These are phyloP conservation scores for Lachancea fermentati DNA, from an alignment of 805 yeast species.

Conservation along the genomic window DNA sequence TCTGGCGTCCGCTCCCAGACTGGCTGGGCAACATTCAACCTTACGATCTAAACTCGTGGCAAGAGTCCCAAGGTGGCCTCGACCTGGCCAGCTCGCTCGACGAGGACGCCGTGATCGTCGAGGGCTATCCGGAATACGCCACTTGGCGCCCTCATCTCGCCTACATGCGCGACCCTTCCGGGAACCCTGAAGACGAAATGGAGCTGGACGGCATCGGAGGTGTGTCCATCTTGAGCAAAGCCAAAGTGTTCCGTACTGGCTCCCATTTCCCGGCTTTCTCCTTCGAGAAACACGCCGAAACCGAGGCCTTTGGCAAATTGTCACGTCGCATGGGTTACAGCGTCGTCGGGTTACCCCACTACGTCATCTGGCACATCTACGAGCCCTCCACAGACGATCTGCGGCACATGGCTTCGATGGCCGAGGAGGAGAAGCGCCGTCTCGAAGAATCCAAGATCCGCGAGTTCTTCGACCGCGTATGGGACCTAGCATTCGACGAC, in stretches of 20 bases:
- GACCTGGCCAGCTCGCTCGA: conserved; percentile 70
- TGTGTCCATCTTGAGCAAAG: conserved; percentile 85
- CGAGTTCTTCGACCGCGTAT: conserved; percentile 62
- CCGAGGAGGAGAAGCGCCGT: conserved; percentile 65
- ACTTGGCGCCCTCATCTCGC: conserved; percentile 98
- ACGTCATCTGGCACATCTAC: conserved; percentile 93
- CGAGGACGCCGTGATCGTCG: conserved; percentile 95
- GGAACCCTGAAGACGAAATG: conserved; percentile 90
- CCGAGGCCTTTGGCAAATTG: conserved; percentile 94
- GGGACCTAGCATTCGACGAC: conserved; percentile 75
- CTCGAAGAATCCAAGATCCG: conserved; percentile 57
- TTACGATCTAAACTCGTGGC: conserved; percentile 81
- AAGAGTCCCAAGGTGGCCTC: conserved; percentile 75
- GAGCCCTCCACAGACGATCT: conserved; percentile 94
- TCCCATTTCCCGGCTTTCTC: conserved; percentile 96
- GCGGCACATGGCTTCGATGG: conserved; percentile 85
- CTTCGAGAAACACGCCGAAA: conserved; percentile 93
- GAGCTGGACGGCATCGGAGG: conserved; percentile 97
- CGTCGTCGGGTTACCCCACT: conserved; percentile 89
- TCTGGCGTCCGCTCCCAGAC: conserved; percentile 85
- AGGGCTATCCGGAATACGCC: conserved; percentile 94
- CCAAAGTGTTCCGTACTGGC: conserved; percentile 79
- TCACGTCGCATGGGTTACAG: conserved; percentile 79
- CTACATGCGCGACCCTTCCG: conserved; percentile 88
- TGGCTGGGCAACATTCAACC: conserved; percentile 85